phyloP scores from a whole-genome alignment of 1,139 yeast species.

The Yamadazyma siamensis region DNA sequence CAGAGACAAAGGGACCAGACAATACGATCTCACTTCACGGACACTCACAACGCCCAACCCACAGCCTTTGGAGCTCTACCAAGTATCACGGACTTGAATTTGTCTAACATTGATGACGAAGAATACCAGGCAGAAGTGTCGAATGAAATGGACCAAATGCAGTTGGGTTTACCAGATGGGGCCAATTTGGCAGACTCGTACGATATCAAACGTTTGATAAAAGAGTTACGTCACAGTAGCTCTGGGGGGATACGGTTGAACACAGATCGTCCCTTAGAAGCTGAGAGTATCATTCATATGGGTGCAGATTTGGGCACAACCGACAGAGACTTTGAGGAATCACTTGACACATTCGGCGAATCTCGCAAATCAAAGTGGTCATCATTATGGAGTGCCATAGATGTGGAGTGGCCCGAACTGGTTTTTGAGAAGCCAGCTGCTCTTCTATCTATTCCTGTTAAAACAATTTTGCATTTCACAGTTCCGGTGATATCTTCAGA shows the following conservation, averaged over 20 bases:
- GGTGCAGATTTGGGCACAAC: slow-evolving; percentile 5
- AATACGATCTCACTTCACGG: slow-evolving; percentile 24
- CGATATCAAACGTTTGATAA: slow-evolving; percentile 32
- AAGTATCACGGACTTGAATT: slow-evolving; percentile 27
- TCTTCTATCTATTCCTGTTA: slow-evolving; percentile 4
- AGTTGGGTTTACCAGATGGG: slow-evolving; percentile 11
- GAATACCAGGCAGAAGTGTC: slow-evolving; percentile 13
- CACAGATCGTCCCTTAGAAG: slow-evolving; percentile 3
- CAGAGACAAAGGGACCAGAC: slow-evolving; percentile 23
- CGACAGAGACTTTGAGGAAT: slow-evolving; percentile 4
- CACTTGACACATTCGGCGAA: background rate
- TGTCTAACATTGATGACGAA: slow-evolving; percentile 19
- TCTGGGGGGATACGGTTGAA: slow-evolving; percentile 5
- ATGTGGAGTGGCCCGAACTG: too few relatives aligned
- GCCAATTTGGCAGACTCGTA: slow-evolving; percentile 24
- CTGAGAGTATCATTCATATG: too few relatives aligned
- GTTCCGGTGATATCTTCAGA: slow-evolving; percentile 7
- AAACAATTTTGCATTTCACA: slow-evolving; percentile 6
- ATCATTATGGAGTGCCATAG: too few relatives aligned
- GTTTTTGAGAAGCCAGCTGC: background rate
- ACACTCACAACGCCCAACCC: background rate
- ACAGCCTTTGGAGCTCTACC: slow-evolving; percentile 19
- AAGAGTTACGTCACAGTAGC: slow-evolving; percentile 21
- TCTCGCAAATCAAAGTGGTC: too few relatives aligned
- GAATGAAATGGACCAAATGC: slow-evolving; percentile 14